Evolutionary conservation across 176 grass and related monocot genomes (phyloP).

Genomic region (Zoysia pacifica): DNA sequence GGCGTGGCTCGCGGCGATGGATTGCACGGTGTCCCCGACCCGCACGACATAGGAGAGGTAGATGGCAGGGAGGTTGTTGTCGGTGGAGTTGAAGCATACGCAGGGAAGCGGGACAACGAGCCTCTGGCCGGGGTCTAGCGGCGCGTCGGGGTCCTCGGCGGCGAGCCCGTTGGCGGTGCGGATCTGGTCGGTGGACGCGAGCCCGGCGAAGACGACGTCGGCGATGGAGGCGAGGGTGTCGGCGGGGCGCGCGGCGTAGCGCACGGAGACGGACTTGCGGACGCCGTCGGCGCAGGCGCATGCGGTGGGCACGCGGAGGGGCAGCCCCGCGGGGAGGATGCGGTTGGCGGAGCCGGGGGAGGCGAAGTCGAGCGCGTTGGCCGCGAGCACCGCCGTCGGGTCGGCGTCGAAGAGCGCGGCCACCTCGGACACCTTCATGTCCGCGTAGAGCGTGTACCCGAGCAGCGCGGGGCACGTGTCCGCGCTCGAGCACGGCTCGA

Average conservation of each 20-base stretch:
- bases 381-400: conserved; percentile 54
- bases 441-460: conserved; percentile 80
- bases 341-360: conserved; percentile 54
- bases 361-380: conserved; percentile 66
- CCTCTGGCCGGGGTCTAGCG: conserved; percentile 40
- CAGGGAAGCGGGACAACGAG: conserved; percentile 79
- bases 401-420: conserved; percentile 60
- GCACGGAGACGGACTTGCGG: conserved; percentile 67
- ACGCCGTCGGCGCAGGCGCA: conserved; percentile 78
- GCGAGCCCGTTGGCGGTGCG: conserved; percentile 72
- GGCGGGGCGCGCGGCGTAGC: conserved; percentile 54
- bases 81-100: conserved; percentile 79
- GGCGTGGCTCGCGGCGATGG: conserved; percentile 53
- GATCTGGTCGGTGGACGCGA: conserved; percentile 78
- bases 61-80: conserved; percentile 72
- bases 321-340: conserved; percentile 69
- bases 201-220: conserved; percentile 60
- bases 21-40: conserved; percentile 59
- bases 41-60: conserved; percentile 84
- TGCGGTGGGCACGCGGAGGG: conserved; percentile 64
- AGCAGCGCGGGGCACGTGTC: conserved; percentile 69
- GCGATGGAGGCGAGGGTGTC: conserved; percentile 74
- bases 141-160: conserved; percentile 51
- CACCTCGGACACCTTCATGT: conserved; percentile 91
- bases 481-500: conserved; percentile 73